A percentile compares a stretch with the other conserved stretches of the same genome.
Evolutionary conservation across 805 yeast species (phyloP).

Genomic region (Kuraishia borneana): DNA sequence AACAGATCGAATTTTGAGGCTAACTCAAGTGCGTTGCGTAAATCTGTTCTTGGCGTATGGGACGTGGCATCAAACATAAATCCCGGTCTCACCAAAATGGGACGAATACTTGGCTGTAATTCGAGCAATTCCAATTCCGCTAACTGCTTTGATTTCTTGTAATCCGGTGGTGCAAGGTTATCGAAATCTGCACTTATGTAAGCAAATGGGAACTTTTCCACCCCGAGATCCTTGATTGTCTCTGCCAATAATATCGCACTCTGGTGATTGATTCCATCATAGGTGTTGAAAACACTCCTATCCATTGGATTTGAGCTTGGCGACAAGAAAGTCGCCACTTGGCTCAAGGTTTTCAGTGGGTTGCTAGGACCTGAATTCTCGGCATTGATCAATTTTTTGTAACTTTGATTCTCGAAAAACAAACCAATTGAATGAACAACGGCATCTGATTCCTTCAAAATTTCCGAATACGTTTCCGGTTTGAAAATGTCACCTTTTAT

Average conservation of each 20-base stretch:
- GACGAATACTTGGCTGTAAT: conserved; percentile 35
- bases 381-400: conserved; percentile 42
- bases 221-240: conserved; percentile 20
- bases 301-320: conserved; percentile 43
- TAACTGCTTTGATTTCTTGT: conserved; percentile 63
- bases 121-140: conserved; percentile 51
- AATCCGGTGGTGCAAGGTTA: conserved; percentile 59
- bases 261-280: conserved; percentile 55
- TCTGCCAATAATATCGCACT: conserved; percentile 59
- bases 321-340: conserved; percentile 4
- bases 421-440: conserved; percentile 83
- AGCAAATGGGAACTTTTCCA: conserved; percentile 29
- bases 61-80: conserved; percentile 57
- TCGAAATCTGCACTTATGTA: conserved; percentile 76
- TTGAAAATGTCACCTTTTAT: conserved; percentile 55
- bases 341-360: conserved; percentile 1
- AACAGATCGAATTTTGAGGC: conserved; percentile 31
- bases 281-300: conserved; percentile 32
- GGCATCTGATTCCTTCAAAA: conserved; percentile 38
- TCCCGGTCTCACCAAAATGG: conserved; percentile 70
- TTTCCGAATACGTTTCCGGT: conserved; percentile 41
- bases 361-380: conserved; percentile 2
- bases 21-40: conserved; percentile 31
- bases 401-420: conserved; percentile 54
- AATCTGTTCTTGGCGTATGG: conserved; percentile 22